Percentiles rank a stretch among this genome's conserved stretches.
phyloP scores from a whole-genome alignment of 805 yeast genomes.

The Clavispora carvajalis region DNA sequence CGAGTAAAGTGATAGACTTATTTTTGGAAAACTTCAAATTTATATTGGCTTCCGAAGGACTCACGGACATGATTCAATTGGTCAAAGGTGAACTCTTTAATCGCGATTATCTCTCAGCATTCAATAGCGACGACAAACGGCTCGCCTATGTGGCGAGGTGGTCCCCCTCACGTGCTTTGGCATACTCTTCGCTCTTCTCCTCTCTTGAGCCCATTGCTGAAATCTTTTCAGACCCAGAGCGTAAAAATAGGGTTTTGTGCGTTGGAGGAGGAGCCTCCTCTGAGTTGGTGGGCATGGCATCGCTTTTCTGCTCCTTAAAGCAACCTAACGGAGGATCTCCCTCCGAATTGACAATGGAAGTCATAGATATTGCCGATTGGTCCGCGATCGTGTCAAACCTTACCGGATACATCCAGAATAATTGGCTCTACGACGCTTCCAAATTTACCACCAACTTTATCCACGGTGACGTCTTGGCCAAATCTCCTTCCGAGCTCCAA shows the following conservation, averaged over 20 bases:
- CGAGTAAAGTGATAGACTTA: constrained; percentile 32
- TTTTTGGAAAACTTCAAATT: constrained; percentile 29
- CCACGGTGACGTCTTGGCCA: constrained; percentile 26
- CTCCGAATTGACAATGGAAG: constrained; percentile 40
- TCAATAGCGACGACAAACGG: constrained; percentile 56
- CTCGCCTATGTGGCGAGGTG: constrained; percentile 78
- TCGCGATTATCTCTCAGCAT: constrained; percentile 67
- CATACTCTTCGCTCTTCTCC: constrained; percentile 64
- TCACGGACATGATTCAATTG: constrained; percentile 48
- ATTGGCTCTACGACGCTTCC: constrained; percentile 46
- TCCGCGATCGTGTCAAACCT: constrained; percentile 43
- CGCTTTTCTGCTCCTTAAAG: constrained; percentile 46
- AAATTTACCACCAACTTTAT: constrained; percentile 26
- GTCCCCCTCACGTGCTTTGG: constrained; percentile 79
- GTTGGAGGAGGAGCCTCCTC: constrained; percentile 93
- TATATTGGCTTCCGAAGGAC: constrained; percentile 29
- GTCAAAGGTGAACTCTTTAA: constrained; percentile 69
- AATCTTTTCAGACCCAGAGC: constrained; percentile 27
- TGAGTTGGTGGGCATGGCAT: constrained; percentile 61
- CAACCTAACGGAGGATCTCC: constrained; percentile 26
- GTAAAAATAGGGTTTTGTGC: constrained; percentile 43
- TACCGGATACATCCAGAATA: constrained; percentile 36
- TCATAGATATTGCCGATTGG: constrained; percentile 84
- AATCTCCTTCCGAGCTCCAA: constrained; percentile 11
- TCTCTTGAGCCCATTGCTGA: constrained; percentile 40